Evolutionary conservation across 805 yeast genomes (phyloP), one percentile per base, ranked within the genome.

Genomic region (Kluyveromyces dobzhanskii): DNA sequence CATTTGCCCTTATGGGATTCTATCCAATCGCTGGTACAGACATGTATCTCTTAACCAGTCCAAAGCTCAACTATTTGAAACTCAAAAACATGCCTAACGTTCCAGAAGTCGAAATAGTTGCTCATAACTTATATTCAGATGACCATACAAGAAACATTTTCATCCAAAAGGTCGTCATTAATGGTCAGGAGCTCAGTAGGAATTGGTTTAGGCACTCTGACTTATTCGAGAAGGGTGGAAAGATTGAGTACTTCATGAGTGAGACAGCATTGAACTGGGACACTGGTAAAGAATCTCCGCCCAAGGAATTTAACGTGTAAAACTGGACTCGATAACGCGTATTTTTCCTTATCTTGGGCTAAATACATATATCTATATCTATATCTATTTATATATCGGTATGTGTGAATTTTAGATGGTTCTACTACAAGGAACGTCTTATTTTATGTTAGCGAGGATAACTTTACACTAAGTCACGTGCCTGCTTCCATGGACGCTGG

Each of bases 21-120:
- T 62, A 62, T 37, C 68, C 67, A 4, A 52, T 61, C 16, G 45
- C 67, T 4, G 66, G 65, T 1, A 61, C 66, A 3, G 54, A 63
- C 9, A 53, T 62, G 1, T 64, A 62, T 40, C 47, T 64, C 14
- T 34, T 62, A 6, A 41, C 59, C 4, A 45, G 64, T 2, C 68
- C 67, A 4, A 59, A 59, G 36, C 30, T 61, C 8, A 42, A 50
- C 5, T 38, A 52, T 26, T 38, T 51, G n/a, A 27, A 13, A 27
- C 13, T 27, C 11, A 13, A 12, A n/a, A 27, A 11, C 16, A n/a
- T 27, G 30, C 30, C 13, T 13, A 27, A 27, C 16, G 16, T 12
- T 27, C 30, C 30, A n/a, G 40, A 52, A 1, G 37, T 62, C 19
- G 43, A 45, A 21, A 54, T 62, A 25, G 44, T 43, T 4, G 56